These are phyloP conservation scores for Rhodotorula mucilaginosa DNA, from an alignment of 1,284 basidiomycete species.

Conservation along the genomic window DNA sequence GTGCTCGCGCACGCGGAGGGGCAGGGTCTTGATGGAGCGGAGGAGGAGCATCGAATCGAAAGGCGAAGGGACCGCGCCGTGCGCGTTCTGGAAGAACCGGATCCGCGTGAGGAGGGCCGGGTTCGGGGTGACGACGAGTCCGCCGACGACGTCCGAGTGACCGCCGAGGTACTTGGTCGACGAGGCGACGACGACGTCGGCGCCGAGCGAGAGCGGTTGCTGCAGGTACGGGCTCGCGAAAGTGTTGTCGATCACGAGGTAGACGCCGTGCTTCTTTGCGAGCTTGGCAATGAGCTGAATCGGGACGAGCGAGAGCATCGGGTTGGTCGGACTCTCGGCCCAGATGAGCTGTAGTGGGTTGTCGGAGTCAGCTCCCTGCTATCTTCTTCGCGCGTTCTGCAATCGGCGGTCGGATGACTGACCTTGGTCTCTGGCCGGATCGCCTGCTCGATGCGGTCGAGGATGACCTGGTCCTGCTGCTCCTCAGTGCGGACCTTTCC, in stretches of 20 bases:
- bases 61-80: conserved; percentile 61
- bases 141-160: conserved; percentile 61
- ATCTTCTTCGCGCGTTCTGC: neutral
- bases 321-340: conserved; percentile 95
- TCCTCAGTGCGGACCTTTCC: conserved; percentile 8
- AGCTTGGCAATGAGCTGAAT: conserved; percentile 65
- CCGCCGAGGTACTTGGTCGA: conserved; percentile 64
- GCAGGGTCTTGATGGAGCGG: conserved; percentile 81
- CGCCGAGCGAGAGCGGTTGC: conserved; percentile 79
- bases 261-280: conserved; percentile 58
- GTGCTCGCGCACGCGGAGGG: conserved; percentile 78
- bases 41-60: conserved; percentile 84
- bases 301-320: conserved; percentile 82
- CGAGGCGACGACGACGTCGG: conserved; percentile 64
- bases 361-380: too few relatives aligned
- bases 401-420: conserved; percentile 38
- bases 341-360: conserved; percentile 73
- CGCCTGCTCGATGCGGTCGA: conserved; percentile 60
- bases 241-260: conserved; percentile 66
- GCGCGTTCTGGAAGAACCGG: conserved; percentile 86
- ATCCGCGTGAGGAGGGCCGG: conserved; percentile 58
- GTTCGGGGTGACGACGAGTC: conserved; percentile 67
- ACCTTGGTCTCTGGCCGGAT: conserved; percentile 80
- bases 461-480: conserved; percentile 52
- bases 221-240: conserved; percentile 83